Conservation (phyloP, 2,329 filamentous ascomycete genomes). For the Paracorniculantispora psalliotae region DNA sequence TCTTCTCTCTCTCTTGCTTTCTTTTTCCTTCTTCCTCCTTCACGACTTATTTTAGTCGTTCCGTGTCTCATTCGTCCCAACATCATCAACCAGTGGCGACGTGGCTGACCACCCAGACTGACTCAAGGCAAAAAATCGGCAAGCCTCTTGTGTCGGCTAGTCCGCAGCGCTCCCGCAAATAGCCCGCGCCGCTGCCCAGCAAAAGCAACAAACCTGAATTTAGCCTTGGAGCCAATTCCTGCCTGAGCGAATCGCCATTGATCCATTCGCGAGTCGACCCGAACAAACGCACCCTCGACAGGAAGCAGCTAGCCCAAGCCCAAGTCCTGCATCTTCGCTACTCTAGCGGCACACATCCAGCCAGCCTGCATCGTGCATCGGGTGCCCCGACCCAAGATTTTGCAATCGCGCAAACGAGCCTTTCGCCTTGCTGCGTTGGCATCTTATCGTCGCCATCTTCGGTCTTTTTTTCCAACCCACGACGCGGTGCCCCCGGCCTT, state of each 20-base stretch:
- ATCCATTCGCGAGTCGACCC: neutral
- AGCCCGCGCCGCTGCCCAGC: neutral
- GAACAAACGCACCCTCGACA: neutral
- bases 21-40: neutral
- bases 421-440: neutral
- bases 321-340: slow-evolving; percentile 8
- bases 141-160: slow-evolving; percentile 8
- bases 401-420: neutral
- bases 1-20: neutral
- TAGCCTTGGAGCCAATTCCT: neutral
- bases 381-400: neutral
- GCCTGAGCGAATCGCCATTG: slow-evolving; percentile 6
- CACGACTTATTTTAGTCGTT: neutral
- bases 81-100: slow-evolving; percentile 4
- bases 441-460: neutral
- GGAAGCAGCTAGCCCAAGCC: too few relatives aligned
- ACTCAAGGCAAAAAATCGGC: slow-evolving; percentile 13
- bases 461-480: neutral
- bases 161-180: slow-evolving; percentile 5
- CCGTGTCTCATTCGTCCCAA: slow-evolving; percentile 5
- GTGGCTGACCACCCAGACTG: slow-evolving; percentile 13
- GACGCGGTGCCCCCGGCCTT: neutral
- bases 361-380: slow-evolving; percentile 1
- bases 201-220: too few relatives aligned
- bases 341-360: slow-evolving; percentile 11